phyloP scores from a whole-genome alignment of 2,329 filamentous ascomycete genomes.

The Hypoxylon sp. region DNA sequence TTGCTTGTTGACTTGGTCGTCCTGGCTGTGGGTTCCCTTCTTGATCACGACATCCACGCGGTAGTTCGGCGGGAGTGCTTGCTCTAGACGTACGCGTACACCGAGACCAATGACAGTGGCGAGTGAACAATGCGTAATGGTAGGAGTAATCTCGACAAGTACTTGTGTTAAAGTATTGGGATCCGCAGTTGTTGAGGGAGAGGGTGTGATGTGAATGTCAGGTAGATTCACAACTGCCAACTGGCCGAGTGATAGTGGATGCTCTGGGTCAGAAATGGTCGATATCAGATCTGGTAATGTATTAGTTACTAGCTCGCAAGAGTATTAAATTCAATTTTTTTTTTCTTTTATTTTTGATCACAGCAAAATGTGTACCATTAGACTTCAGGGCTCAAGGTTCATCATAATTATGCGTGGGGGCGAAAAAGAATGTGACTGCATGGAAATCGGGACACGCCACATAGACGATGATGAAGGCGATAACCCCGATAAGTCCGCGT shows the following conservation, averaged over 20 bases:
- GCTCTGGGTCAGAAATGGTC: constrained; percentile 95
- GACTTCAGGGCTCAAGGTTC: constrained; percentile 12
- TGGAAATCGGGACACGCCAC: constrained; percentile 19
- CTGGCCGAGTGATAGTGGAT: constrained; percentile 92
- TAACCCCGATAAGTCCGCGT: constrained; percentile 22
- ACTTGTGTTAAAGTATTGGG: constrained; percentile 76
- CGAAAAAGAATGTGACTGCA: constrained; percentile 20
- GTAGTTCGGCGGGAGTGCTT: constrained; percentile 90
- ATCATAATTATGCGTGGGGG: constrained; percentile 30
- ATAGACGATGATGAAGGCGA: constrained; percentile 15
- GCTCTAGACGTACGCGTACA: constrained; percentile 90
- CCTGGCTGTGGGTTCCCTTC: constrained; percentile 94
- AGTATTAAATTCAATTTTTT: constrained; percentile 3
- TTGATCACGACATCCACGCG: constrained; percentile 94
- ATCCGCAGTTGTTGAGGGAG: constrained; percentile 68
- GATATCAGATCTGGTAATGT: constrained; percentile 82
- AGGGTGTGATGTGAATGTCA: constrained; percentile 84
- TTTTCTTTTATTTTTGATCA: constrained; percentile 3
- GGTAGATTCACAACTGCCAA: constrained; percentile 96
- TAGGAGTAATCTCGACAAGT: constrained; percentile 91
- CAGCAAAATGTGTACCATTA: not conserved
- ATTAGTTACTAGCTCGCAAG: constrained; percentile 41
- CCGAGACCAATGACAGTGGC: constrained; percentile 96
- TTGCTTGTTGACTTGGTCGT: constrained; percentile 97
- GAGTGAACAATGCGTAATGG: constrained; percentile 95